Base-by-base conservation (phyloP, 495 filamentous ascomycete genomes). In the Penicillium malachiteum region DNA sequence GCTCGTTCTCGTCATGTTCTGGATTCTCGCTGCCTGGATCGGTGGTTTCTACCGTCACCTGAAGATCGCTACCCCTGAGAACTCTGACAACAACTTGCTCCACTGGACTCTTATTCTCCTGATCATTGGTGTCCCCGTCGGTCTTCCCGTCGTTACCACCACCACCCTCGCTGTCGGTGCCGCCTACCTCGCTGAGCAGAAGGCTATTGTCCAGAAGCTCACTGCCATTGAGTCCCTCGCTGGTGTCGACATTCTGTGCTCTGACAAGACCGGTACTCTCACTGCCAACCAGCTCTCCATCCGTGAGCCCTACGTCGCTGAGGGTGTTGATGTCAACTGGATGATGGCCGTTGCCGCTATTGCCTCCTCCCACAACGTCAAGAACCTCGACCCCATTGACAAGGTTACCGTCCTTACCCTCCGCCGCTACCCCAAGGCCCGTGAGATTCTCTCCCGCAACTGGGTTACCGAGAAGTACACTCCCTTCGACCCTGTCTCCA, bases 251-350 rank as follows among this genome's bases (percentile, higher is more conserved):
- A 81, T 89, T 62, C 85, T 89, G 30, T 88, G 85, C 80, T 87
- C 84, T 63, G 85, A 88, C 71, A 88, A 88, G 78, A 86, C 84
- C 57, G 90, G 91, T 86, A 95, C 76, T 40, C 81, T 89, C 62
- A 88, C 86, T 60, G 86, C 86, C 57, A 89, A 89, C 75, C 86
- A 89, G 73, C 79, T 89, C 9, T 82, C 78, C 65, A 89, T 88
- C 68, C 85, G 86, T 71, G 86, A 88, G 68, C 86, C 85, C 49
- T 89, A 86, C 74, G 84, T 87, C 68, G 80, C 84, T 55, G 86
- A 88, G 73, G 86, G 85, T 69, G 81, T 87, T 62, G 85, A 88
- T 76, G 82, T 88, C 71, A 85, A 88, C 76, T 89, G 86, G 85
- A 87, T 88, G 85, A 87, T 89, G 85, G 85, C 85, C 56, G 84